Evolutionary conservation across 2,329 filamentous ascomycete genomes (phyloP).

Genomic region (Triangularia setosa): DNA sequence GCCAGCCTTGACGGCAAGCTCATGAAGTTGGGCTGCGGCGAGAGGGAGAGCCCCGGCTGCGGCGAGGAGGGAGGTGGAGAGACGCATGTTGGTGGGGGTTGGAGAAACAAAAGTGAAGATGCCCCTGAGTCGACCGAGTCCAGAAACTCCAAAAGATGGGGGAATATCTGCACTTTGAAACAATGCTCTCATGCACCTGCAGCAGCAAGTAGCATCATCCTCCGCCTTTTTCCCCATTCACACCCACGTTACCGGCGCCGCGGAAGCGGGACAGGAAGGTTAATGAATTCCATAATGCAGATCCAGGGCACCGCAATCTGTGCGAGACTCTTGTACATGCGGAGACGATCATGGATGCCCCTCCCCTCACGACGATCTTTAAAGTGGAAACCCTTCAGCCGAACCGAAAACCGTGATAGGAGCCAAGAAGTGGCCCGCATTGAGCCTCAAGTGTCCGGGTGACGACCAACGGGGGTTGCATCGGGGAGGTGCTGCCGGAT

Average conservation of each 20-base stretch:
- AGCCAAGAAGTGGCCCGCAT: conserved; percentile 9
- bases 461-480: not conserved
- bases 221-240: not conserved
- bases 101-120: not conserved
- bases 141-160: too few relatives aligned
- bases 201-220: not conserved
- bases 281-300: conserved; percentile 5
- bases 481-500: conserved; percentile 5
- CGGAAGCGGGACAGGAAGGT: conserved; percentile 12
- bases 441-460: not conserved
- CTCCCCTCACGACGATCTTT: not conserved
- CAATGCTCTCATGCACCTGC: not conserved
- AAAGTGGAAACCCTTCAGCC: conserved; percentile 13
- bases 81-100: conserved; percentile 16
- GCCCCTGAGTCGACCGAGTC: not conserved
- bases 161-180: not conserved
- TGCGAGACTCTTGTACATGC: not conserved
- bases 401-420: conserved; percentile 7
- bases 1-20: conserved; percentile 49
- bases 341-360: not conserved
- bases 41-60: conserved; percentile 25
- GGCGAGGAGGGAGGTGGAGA: conserved; percentile 7
- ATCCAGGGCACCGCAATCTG: not conserved
- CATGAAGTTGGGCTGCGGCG: conserved; percentile 40
- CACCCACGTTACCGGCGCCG: conserved; percentile 6